phyloP scores from a whole-genome alignment of 2,329 filamentous ascomycete genomes.

The Diplodia sapinea region DNA sequence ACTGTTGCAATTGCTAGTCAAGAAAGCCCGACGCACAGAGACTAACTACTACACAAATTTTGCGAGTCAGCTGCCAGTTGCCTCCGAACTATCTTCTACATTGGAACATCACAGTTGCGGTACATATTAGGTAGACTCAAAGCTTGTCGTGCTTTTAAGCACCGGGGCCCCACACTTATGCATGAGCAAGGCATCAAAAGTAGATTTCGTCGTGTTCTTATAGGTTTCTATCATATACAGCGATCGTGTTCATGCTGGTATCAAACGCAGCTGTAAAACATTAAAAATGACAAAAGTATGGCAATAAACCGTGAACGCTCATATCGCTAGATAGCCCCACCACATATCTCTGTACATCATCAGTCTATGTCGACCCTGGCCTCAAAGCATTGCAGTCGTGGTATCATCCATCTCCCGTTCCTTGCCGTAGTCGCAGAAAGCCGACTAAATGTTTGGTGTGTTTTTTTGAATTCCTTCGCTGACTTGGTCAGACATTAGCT shows the following conservation, averaged over 20 bases:
- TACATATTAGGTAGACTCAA: background rate
- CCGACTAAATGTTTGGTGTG: background rate
- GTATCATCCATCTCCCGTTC: slow-evolving; percentile 18
- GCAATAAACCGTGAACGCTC: slow-evolving; percentile 9
- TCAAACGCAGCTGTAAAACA: slow-evolving; percentile 4
- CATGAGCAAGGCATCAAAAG: background rate
- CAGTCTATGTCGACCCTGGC: slow-evolving; percentile 8
- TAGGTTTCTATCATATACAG: background rate
- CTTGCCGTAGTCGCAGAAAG: background rate
- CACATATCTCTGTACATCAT: slow-evolving; percentile 9
- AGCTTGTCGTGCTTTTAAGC: background rate
- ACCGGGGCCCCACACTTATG: background rate
- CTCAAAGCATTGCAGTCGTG: slow-evolving; percentile 13
- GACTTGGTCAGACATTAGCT: slow-evolving; percentile 32
- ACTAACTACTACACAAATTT: no score
- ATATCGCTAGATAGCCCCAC: slow-evolving; percentile 2
- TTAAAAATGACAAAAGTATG: slow-evolving; percentile 4
- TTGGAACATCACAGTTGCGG: background rate
- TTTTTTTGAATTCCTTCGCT: background rate
- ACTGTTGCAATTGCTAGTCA: no score
- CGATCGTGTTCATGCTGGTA: slow-evolving; percentile 20
- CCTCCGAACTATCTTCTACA: no score
- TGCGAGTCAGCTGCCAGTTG: no score
- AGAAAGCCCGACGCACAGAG: no score
- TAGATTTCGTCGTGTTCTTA: background rate